A percentile compares a stretch with the other conserved stretches of the same genome.
Conservation (phyloP, 2,329 filamentous ascomycete genomes). For the Penicillium sp. region DNA sequence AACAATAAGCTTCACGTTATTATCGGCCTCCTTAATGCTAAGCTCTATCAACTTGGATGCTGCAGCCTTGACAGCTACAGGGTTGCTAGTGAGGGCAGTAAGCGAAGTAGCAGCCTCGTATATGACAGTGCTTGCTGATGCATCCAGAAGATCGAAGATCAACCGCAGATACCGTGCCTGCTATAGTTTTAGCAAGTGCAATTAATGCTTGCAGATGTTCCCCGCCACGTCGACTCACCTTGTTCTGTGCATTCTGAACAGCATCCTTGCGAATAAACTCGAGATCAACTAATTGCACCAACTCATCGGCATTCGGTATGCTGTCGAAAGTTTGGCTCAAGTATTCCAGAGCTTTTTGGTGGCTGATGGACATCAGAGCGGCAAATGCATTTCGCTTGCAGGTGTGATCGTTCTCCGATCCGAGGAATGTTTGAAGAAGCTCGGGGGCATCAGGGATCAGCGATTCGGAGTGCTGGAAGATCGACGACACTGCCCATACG, state of each 20-base stretch:
- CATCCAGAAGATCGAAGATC: conserved; percentile 95
- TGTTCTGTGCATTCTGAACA: conserved; percentile 89
- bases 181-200: conserved; percentile 24
- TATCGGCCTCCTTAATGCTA: conserved; percentile 95
- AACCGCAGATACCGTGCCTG: conserved; percentile 85
- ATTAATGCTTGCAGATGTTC: neutral
- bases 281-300: conserved; percentile 87
- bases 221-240: conserved; percentile 51
- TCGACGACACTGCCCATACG: conserved; percentile 89
- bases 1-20: conserved; percentile 98
- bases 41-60: conserved; percentile 95
- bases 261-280: conserved; percentile 98
- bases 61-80: conserved; percentile 94
- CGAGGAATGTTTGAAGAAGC: conserved; percentile 82
- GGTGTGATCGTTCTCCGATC: conserved; percentile 85
- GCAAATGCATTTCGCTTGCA: conserved; percentile 98
- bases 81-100: conserved; percentile 90
- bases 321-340: conserved; percentile 86
- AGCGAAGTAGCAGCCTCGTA: conserved; percentile 96
- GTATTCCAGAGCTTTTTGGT: conserved; percentile 86
- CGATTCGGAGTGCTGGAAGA: conserved; percentile 83
- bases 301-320: conserved; percentile 88
- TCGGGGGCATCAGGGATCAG: conserved; percentile 95
- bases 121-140: conserved; percentile 86
- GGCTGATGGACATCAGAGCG: conserved; percentile 83